phyloP scores from a whole-genome alignment of 1,139 yeast species.

The Sugiyamaella castrensis region DNA sequence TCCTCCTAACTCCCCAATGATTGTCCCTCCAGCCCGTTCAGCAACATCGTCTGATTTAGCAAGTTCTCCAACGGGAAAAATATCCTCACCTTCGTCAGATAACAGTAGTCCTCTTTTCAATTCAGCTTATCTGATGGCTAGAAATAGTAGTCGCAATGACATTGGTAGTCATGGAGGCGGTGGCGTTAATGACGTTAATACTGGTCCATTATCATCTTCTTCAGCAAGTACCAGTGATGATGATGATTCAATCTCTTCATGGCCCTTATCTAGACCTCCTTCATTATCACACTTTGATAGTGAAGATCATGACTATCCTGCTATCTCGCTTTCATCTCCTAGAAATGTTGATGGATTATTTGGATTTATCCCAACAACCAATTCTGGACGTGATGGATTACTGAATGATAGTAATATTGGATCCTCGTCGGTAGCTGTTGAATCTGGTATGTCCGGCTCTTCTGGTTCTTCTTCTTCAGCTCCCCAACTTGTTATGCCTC shows the following conservation, averaged over 20 bases:
- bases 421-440: not conserved
- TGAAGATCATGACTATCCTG: slow-evolving; percentile 1
- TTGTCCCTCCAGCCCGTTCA: slow-evolving; percentile 4
- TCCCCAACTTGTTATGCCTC: slow-evolving; percentile 30
- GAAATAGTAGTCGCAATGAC: no score
- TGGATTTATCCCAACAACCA: not conserved
- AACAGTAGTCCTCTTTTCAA: no score
- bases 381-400: not conserved
- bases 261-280: slow-evolving; percentile 18
- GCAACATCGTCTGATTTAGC: not conserved
- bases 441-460: not conserved
- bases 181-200: not conserved
- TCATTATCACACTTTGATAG: slow-evolving; percentile 17
- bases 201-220: slow-evolving; percentile 7
- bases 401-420: not conserved
- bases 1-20: slow-evolving; percentile 10
- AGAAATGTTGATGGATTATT: not conserved
- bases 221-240: slow-evolving; percentile 15
- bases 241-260: slow-evolving; percentile 16
- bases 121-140: no score
- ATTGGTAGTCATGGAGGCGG: not conserved
- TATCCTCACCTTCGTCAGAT: not conserved
- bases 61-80: not conserved
- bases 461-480: slow-evolving; percentile 1
- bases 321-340: not conserved